Evolutionary conservation across 345 rosid species (phyloP).

Genomic region (Linum usitatissimum): DNA sequence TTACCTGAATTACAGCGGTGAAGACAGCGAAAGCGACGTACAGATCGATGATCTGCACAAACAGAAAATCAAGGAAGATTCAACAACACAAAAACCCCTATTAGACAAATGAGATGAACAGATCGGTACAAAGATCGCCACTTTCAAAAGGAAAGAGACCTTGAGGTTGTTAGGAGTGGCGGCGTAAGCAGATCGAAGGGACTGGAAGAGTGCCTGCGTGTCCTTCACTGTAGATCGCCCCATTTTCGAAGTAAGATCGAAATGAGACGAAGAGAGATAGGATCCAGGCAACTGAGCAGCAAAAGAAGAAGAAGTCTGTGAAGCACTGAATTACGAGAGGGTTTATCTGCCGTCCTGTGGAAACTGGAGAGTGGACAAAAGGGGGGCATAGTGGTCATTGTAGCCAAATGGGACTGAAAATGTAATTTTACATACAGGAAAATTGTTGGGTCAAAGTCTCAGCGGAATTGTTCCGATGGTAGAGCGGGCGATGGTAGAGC

Average conservation of each 20-base stretch:
- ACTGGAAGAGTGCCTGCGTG: conserved; percentile 58
- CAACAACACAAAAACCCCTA: not conserved
- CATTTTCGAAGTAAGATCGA: conserved; percentile 21
- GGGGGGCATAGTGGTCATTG: no score
- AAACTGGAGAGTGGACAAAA: no score
- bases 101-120: not conserved
- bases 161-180: conserved; percentile 66
- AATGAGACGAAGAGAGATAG: not conserved
- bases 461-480: no score
- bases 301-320: not conserved
- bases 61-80: not conserved
- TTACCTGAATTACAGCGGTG: conserved; percentile 85
- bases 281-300: not conserved
- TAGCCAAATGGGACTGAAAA: no score
- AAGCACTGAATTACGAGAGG: not conserved
- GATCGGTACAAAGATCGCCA: not conserved
- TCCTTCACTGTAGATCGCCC: conserved; percentile 54
- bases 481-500: no score
- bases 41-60: conserved; percentile 69
- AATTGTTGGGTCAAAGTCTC: no score
- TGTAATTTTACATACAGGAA: no score
- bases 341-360: no score
- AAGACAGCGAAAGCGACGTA: conserved; percentile 69
- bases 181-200: conserved; percentile 65
- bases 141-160: conserved; percentile 25